Percentiles rank a stretch among this genome's conserved stretches.
Conservation (phyloP, 2,329 filamentous ascomycete genomes). For the Podosphaera fusca region DNA sequence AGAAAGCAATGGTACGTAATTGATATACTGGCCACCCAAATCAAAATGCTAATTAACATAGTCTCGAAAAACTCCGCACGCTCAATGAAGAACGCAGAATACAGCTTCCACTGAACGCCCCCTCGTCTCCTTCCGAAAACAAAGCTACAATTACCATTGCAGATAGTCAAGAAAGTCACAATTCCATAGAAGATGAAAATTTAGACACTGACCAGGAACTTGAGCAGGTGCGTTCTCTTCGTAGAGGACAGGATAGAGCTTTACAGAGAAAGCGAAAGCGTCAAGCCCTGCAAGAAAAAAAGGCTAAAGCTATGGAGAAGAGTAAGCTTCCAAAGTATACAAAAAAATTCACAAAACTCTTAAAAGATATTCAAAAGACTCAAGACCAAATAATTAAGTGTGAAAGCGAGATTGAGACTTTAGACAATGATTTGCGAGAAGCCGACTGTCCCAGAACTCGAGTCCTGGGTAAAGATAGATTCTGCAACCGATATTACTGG, state of each 20-base stretch:
- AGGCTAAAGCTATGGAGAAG: slow-evolving; percentile 32
- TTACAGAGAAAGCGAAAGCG: slow-evolving; percentile 56
- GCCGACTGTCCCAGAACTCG: slow-evolving; percentile 80
- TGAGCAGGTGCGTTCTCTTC: slow-evolving; percentile 29
- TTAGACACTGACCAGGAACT: slow-evolving; percentile 49
- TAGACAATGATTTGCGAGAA: slow-evolving; percentile 83
- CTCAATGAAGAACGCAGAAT: slow-evolving; percentile 54
- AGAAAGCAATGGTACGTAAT: slow-evolving; percentile 38
- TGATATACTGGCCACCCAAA: slow-evolving; percentile 1
- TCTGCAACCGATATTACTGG: slow-evolving; percentile 98
- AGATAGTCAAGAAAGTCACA: slow-evolving; percentile 40
- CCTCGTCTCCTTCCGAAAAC: slow-evolving; percentile 30
- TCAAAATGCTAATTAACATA: slow-evolving; percentile 18
- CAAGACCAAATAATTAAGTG: slow-evolving; percentile 58
- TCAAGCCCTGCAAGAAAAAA: slow-evolving; percentile 45
- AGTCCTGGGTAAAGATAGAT: slow-evolving; percentile 78
- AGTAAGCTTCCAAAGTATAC: slow-evolving; percentile 50
- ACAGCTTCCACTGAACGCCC: slow-evolving; percentile 47
- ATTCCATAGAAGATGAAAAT: slow-evolving; percentile 31
- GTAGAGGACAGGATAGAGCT: slow-evolving; percentile 42
- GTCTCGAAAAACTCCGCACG: slow-evolving; percentile 45
- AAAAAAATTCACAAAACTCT: slow-evolving; percentile 68
- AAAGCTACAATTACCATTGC: slow-evolving; percentile 27
- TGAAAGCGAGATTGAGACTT: slow-evolving; percentile 62
- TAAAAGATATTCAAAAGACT: slow-evolving; percentile 76